A percentile compares a stretch with the other conserved stretches of the same genome.
Conservation (phyloP, 2,329 filamentous ascomycete genomes). For the Neofusicoccum sp. region DNA sequence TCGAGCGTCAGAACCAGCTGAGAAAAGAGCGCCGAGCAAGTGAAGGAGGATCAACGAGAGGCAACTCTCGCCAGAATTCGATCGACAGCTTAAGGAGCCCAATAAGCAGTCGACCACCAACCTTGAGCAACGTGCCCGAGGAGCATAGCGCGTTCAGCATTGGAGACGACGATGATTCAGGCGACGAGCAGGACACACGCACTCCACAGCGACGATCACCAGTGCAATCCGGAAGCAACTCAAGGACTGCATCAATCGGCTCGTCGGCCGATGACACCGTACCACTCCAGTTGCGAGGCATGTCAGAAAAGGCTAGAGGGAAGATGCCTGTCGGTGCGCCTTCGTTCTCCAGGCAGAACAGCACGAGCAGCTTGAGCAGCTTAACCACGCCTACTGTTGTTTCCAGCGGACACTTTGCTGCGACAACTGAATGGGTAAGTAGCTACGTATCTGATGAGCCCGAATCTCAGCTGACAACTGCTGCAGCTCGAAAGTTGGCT, state of each 20-base stretch:
- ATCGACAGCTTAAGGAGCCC: slow-evolving; percentile 68
- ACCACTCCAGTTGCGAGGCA: slow-evolving; percentile 78
- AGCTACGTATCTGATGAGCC: neutral
- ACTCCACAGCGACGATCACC: slow-evolving; percentile 21
- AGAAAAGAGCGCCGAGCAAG: slow-evolving; percentile 57
- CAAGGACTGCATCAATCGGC: slow-evolving; percentile 67
- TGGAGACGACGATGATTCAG: slow-evolving; percentile 72
- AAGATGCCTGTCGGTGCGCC: slow-evolving; percentile 85
- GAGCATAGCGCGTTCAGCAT: slow-evolving; percentile 84
- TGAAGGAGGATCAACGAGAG: slow-evolving; percentile 35
- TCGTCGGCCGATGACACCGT: slow-evolving; percentile 73
- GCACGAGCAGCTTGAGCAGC: slow-evolving; percentile 74
- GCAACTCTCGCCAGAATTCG: slow-evolving; percentile 54
- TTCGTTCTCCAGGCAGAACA: slow-evolving; percentile 88
- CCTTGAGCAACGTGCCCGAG: slow-evolving; percentile 68
- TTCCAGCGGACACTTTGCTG: slow-evolving; percentile 66
- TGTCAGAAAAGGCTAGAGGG: slow-evolving; percentile 95
- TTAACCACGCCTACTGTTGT: slow-evolving; percentile 60
- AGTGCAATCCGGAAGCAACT: slow-evolving; percentile 40
- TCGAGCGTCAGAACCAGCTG: slow-evolving; percentile 72
- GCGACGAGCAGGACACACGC: slow-evolving; percentile 56
- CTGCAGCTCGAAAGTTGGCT: slow-evolving; percentile 83
- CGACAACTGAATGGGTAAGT: slow-evolving; percentile 71
- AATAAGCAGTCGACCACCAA: slow-evolving; percentile 54
- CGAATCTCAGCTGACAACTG: slow-evolving; percentile 23